These are phyloP conservation scores for Calonectria honghensis DNA, from an alignment of 2,329 filamentous ascomycete genomes.

Conservation along the genomic window DNA sequence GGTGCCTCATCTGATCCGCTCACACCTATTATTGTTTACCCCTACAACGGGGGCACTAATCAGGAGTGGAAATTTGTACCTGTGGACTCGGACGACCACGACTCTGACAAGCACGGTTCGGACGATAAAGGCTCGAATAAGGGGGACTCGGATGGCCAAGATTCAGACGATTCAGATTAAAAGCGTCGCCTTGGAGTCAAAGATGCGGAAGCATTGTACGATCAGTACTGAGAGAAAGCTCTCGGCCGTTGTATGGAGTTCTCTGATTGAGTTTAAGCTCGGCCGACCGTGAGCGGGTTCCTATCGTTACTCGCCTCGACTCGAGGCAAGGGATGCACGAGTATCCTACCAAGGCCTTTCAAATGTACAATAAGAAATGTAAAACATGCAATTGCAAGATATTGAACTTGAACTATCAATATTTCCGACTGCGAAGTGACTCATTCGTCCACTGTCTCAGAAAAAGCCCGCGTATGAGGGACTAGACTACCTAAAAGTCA, in stretches of 20 bases:
- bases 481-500: background rate
- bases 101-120: background rate
- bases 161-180: background rate
- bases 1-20: background rate
- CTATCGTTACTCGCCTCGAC: constrained; percentile 7
- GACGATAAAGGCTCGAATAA: background rate
- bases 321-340: background rate
- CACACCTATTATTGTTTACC: background rate
- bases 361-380: background rate
- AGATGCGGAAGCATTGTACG: too few relatives aligned
- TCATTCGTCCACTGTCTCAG: background rate
- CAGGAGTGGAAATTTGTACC: background rate
- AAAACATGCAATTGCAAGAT: background rate
- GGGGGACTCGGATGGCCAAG: background rate
- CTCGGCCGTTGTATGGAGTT: constrained; percentile 25
- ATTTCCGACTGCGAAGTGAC: background rate
- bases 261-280: constrained; percentile 23
- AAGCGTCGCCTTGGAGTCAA: background rate
- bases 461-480: background rate
- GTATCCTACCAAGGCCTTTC: constrained; percentile 3
- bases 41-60: background rate
- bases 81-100: background rate
- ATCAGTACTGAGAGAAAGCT: constrained; percentile 21
- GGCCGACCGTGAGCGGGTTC: constrained; percentile 21
- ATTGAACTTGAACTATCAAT: background rate